Conservation (phyloP, 306 rosid genomes). For the Pterocarpus santalinus region DNA sequence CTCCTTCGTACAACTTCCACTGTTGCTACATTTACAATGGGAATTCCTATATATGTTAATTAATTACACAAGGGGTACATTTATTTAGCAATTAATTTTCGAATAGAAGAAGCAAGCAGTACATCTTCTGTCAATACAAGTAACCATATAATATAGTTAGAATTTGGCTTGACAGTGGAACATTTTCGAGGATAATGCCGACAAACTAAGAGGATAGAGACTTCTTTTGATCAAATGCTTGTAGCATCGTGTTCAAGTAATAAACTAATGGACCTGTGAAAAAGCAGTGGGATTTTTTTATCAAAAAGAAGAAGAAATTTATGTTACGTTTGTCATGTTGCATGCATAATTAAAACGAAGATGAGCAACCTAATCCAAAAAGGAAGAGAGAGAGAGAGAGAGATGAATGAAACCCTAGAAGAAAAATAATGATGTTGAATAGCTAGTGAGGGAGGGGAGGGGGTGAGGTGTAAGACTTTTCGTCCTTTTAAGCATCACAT, state of each 20-base stretch:
- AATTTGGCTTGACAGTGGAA: conserved; percentile 57
- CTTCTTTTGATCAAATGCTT: conserved; percentile 53
- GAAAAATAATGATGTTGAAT: conserved; percentile 47
- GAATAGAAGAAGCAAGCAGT: conserved; percentile 26
- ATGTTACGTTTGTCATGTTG: conserved; percentile 70
- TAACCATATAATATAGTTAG: conserved; percentile 14
- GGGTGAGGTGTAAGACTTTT: conserved; percentile 66
- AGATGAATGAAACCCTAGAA: conserved; percentile 62
- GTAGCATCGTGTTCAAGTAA: conserved; percentile 52
- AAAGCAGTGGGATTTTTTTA: conserved; percentile 59
- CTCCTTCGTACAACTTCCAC: neutral
- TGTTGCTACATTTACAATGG: conserved; percentile 23
- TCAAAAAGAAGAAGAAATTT: conserved; percentile 46
- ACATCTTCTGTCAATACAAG: conserved; percentile 11
- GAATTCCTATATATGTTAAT: conserved; percentile 23
- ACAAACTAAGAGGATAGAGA: conserved; percentile 79
- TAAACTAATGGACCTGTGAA: conserved; percentile 52
- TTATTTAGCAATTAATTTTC: neutral
- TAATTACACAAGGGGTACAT: neutral
- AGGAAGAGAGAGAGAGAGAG: conserved; percentile 44
- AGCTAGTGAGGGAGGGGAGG: conserved; percentile 48
- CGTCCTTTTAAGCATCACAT: conserved; percentile 73
- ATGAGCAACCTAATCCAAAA: conserved; percentile 85
- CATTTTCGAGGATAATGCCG: conserved; percentile 69
- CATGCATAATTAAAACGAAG: conserved; percentile 61